A percentile compares a stretch with the other conserved stretches of the same genome.
These are phyloP conservation scores for Lachnellula cervina DNA, from an alignment of 2,329 filamentous ascomycete species.

Conservation along the genomic window DNA sequence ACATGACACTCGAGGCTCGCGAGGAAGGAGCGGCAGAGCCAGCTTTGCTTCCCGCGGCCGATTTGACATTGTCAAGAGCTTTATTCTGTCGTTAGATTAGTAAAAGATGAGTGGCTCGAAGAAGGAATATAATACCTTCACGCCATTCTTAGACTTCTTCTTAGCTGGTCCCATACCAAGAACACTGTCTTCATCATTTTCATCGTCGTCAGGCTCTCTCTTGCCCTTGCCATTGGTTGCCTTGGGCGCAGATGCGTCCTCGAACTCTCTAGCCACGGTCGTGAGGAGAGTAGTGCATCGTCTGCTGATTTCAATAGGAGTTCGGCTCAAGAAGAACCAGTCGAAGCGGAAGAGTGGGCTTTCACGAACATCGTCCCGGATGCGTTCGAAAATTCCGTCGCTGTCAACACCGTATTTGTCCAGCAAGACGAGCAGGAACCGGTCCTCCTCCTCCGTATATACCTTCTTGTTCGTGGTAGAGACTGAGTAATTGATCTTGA, in stretches of 20 bases:
- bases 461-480: conserved; percentile 99
- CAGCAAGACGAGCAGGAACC: conserved; percentile 88
- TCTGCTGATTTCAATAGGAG: conserved; percentile 84
- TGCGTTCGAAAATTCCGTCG: conserved; percentile 84
- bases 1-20: conserved; percentile 82
- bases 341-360: conserved; percentile 95
- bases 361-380: conserved; percentile 95
- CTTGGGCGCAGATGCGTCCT: conserved; percentile 52
- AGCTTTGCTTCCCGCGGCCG: conserved; percentile 61
- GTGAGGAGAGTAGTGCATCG: conserved; percentile 92
- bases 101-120: conserved; percentile 4
- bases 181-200: conserved; percentile 77
- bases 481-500: conserved; percentile 98
- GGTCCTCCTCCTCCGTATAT: conserved; percentile 96
- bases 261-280: conserved; percentile 92
- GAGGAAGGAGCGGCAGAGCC: conserved; percentile 69
- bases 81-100: conserved; percentile 65
- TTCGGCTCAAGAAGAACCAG: conserved; percentile 98
- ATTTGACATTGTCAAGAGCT: conserved; percentile 83
- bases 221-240: conserved; percentile 62
- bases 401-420: conserved; percentile 90
- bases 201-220: conserved; percentile 72
- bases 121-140: conserved; percentile 50
- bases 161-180: conserved; percentile 79
- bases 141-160: conserved; percentile 88